Percentiles rank a stretch among this genome's conserved stretches.
phyloP scores from a whole-genome alignment of 768 basidiomycete genomes.

The Cystobasidium onofrii region DNA sequence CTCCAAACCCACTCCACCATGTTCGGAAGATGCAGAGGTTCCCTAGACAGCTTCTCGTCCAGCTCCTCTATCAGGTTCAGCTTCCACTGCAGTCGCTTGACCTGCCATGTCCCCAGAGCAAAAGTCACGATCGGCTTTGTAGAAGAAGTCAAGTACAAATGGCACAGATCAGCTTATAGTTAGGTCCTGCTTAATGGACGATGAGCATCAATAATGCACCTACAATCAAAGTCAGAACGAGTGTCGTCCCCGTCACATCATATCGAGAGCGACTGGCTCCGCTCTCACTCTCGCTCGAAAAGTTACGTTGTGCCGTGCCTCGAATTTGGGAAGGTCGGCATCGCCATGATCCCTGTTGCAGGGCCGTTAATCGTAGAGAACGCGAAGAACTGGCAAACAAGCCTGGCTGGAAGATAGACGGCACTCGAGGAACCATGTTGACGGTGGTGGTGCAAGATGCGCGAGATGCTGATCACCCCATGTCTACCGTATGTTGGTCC shows the following conservation, averaged over 20 bases:
- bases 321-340: not conserved
- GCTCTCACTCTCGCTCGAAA: not conserved
- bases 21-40: constrained; percentile 67
- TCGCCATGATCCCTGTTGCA: not conserved
- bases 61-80: constrained; percentile 84
- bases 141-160: constrained; percentile 64
- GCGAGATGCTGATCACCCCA: not conserved
- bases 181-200: too few species aligned
- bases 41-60: constrained; percentile 73
- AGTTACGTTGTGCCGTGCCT: not conserved
- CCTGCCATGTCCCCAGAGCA: constrained; percentile 84
- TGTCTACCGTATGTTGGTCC: not conserved
- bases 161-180: constrained; percentile 11
- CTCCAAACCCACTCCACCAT: constrained; percentile 66
- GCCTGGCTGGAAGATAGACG: not conserved
- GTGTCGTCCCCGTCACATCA: constrained; percentile 28
- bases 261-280: not conserved
- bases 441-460: not conserved
- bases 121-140: constrained; percentile 70
- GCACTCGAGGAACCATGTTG: not conserved
- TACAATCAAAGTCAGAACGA: constrained; percentile 24
- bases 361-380: not conserved
- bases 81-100: constrained; percentile 91
- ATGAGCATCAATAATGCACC: constrained; percentile 34
- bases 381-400: not conserved